A percentile compares a stretch with the other conserved stretches of the same genome.
Conservation (phyloP, 2,329 filamentous ascomycete species). For the Zalaria sp. region DNA sequence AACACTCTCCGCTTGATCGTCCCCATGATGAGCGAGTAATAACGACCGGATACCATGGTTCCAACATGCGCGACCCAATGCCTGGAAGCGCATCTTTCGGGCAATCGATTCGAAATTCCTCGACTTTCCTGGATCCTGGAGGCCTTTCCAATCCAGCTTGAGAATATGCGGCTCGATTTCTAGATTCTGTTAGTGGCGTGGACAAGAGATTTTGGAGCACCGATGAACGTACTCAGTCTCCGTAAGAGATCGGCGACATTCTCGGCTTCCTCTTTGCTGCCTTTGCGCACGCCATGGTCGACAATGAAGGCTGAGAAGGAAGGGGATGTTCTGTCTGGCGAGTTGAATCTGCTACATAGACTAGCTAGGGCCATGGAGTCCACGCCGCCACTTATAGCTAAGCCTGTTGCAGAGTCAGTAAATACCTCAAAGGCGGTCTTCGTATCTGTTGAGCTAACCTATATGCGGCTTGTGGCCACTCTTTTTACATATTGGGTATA, state of each 20-base stretch:
- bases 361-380: conserved; percentile 94
- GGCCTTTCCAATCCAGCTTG: conserved; percentile 23
- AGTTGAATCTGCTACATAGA: conserved; percentile 41
- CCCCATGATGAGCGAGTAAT: conserved; percentile 72
- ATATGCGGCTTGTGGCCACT: neutral
- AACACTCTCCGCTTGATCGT: conserved; percentile 85
- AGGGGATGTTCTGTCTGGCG: neutral
- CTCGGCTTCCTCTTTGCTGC: conserved; percentile 40
- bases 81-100: conserved; percentile 57
- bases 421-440: no score
- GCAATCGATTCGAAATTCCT: conserved; percentile 66
- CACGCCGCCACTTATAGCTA: conserved; percentile 83
- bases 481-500: conserved; percentile 1
- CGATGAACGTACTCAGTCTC: conserved; percentile 22
- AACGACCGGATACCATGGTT: conserved; percentile 41
- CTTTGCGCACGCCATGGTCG: conserved; percentile 43
- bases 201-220: neutral
- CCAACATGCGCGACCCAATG: conserved; percentile 49
- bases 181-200: neutral
- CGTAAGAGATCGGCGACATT: conserved; percentile 33
- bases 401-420: conserved; percentile 18
- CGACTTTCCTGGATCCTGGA: conserved; percentile 26
- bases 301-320: conserved; percentile 43
- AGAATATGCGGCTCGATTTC: conserved; percentile 11
- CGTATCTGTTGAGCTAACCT: neutral